These are phyloP conservation scores for Barnettozyma pratensis DNA, from an alignment of 805 yeast species.

Conservation along the genomic window DNA sequence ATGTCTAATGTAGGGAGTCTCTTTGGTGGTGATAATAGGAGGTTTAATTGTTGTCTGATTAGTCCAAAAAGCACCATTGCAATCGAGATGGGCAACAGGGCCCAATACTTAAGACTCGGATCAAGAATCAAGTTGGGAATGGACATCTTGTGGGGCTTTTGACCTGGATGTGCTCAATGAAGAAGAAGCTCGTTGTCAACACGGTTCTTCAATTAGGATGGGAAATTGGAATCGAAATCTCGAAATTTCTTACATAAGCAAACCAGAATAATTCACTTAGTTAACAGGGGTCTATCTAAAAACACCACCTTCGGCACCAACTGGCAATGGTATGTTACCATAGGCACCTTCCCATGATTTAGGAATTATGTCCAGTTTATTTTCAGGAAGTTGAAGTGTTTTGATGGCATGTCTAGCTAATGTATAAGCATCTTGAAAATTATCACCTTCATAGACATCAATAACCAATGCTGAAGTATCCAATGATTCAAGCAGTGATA, in stretches of 20 bases:
- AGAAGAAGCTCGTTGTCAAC: too few relatives aligned
- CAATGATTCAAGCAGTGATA: not conserved
- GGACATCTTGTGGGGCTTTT: conserved; percentile 6
- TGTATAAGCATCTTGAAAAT: conserved; percentile 60
- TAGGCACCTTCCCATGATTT: conserved; percentile 82
- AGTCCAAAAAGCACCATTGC: conserved; percentile 89
- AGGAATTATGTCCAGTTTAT: conserved; percentile 46
- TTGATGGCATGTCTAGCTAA: conserved; percentile 38
- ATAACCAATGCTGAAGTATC: conserved; percentile 40
- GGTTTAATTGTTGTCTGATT: conserved; percentile 62
- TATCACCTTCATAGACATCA: conserved; percentile 88
- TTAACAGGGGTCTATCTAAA: conserved; percentile 38
- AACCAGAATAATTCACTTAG: not conserved
- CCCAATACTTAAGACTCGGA: conserved; percentile 85
- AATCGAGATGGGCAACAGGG: conserved; percentile 77
- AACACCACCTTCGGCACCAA: conserved; percentile 72
- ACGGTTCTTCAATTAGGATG: too few relatives aligned
- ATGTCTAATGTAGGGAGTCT: conserved; percentile 44
- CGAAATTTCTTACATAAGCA: not conserved
- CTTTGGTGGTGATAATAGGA: conserved; percentile 50
- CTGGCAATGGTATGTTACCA: conserved; percentile 64
- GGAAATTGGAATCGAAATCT: not conserved
- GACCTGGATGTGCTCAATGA: not conserved
- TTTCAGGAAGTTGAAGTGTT: conserved; percentile 21
- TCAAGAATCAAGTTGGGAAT: conserved; percentile 63